A percentile compares a stretch with the other conserved stretches of the same genome.
These are phyloP conservation scores for Candida saitoana DNA, from an alignment of 805 yeast species.

Conservation along the genomic window DNA sequence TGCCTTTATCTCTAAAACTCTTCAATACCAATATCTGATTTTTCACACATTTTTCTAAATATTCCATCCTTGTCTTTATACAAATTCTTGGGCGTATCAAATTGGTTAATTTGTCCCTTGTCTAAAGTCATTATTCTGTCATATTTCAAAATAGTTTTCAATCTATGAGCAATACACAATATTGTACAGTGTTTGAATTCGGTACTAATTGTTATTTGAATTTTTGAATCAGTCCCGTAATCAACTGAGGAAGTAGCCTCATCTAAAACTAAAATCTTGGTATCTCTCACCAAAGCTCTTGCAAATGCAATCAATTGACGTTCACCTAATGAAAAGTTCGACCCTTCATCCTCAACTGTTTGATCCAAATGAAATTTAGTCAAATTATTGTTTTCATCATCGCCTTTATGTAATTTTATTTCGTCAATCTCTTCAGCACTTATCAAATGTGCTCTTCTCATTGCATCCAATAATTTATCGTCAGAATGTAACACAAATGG, in stretches of 20 bases:
- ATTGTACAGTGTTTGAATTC: slow-evolving; percentile 33
- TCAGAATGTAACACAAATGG: slow-evolving; percentile 63
- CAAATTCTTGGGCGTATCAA: slow-evolving; percentile 31
- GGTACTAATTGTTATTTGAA: slow-evolving; percentile 27
- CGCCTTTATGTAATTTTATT: slow-evolving; percentile 8
- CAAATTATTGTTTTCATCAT: slow-evolving; percentile 16
- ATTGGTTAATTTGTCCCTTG: slow-evolving; percentile 29
- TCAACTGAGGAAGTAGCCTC: slow-evolving; percentile 40
- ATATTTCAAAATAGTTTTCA: slow-evolving; percentile 33
- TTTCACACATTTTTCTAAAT: slow-evolving; percentile 35
- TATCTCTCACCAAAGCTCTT: slow-evolving; percentile 32
- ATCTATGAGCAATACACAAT: slow-evolving; percentile 37
- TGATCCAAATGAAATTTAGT: slow-evolving; percentile 41
- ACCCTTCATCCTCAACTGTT: slow-evolving; percentile 32
- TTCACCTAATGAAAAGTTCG: slow-evolving; percentile 36
- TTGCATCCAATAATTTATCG: slow-evolving; percentile 62
- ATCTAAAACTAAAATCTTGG: slow-evolving; percentile 34
- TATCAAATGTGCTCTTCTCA: slow-evolving; percentile 64
- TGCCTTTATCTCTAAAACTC: too few species aligned
- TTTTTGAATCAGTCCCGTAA: slow-evolving; percentile 34
- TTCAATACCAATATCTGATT: slow-evolving; percentile 26
- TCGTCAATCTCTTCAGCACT: slow-evolving; percentile 4
- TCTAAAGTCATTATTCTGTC: slow-evolving; percentile 34
- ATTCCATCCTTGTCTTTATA: slow-evolving; percentile 22
- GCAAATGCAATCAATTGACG: slow-evolving; percentile 37